Evolutionary conservation across 2,329 filamentous ascomycete genomes (phyloP), one percentile per base, ranked within the genome.

Genomic region (Colletotrichum lindemuthianum): DNA sequence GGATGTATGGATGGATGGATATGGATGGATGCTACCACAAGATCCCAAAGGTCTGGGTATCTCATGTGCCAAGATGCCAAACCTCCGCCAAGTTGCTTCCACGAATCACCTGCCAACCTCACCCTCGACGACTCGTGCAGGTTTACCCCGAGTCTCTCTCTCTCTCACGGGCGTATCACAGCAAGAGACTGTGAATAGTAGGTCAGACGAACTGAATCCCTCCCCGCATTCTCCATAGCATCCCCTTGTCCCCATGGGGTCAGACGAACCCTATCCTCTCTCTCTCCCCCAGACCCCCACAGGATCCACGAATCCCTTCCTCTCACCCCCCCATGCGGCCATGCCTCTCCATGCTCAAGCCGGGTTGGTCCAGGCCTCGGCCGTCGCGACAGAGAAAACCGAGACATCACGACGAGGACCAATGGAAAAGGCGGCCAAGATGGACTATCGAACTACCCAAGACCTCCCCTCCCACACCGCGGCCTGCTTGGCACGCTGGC

Each of bases 191-290:
- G 13, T 32, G 45, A 34, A 16, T 49, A 7, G 13, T 16, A 10
- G n/a, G 44, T 10, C 2, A 36, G 15, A n/a, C 11, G 36, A 43
- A 40, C n/a, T 16, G 6, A 6, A 11, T 9, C 16, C 9, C 48
- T 44, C 43, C 56, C 49, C 44, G 33, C 60, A 60, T 53, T 52
- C 56, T 39, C 56, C 54, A 44, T 40, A 53, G 52, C 45, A 45
- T 37, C 16, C 44, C 33, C 7, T 8, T 57, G 40, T 48, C n/a
- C 3, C 11, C 41, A 34, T 34, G 34, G 53, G 34, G 49, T 41
- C 24, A 24, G 24, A 24, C 24, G 24, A 24, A 24, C 24, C n/a
- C 16, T 33, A 13, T 36, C 47, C 16, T 51, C 48, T 12, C 16
- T 24, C 24, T 24, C 24, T 24, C 24, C n/a, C 3, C n/a, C 47